phyloP scores from a whole-genome alignment of 768 basidiomycete genomes.

The Phanerochaete carnosa region DNA sequence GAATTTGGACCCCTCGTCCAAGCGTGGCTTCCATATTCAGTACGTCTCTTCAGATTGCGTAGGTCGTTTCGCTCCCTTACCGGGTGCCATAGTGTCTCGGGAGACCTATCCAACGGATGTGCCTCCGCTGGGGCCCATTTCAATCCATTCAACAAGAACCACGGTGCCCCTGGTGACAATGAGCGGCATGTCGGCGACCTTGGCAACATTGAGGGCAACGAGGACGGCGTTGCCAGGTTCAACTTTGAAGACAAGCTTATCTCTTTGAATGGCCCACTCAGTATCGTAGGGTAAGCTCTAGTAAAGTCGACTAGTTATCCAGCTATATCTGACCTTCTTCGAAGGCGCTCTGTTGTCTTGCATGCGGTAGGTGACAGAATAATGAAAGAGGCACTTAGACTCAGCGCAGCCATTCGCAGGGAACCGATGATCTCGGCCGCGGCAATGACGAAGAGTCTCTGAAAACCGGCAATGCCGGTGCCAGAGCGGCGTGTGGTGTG shows the following conservation, averaged over 20 bases:
- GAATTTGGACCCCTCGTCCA: constrained; percentile 53
- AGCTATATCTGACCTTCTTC: not conserved
- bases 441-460: constrained; percentile 66
- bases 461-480: constrained; percentile 78
- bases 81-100: constrained; percentile 29
- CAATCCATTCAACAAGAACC: constrained; percentile 64
- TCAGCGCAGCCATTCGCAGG: constrained; percentile 32
- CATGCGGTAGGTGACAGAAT: constrained; percentile 48
- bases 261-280: constrained; percentile 63
- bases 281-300: constrained; percentile 62
- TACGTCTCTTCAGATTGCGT: constrained; percentile 31
- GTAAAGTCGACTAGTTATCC: not conserved
- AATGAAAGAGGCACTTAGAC: not conserved
- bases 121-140: constrained; percentile 70
- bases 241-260: constrained; percentile 56
- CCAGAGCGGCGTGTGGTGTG: constrained; percentile 77
- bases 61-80: not conserved
- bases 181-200: constrained; percentile 72
- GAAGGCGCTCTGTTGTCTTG: constrained; percentile 68
- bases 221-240: constrained; percentile 53
- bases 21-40: constrained; percentile 83
- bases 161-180: constrained; percentile 57
- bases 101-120: constrained; percentile 68
- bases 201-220: constrained; percentile 69
- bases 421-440: constrained; percentile 76